phyloP scores from a whole-genome alignment of 2,329 filamentous ascomycete species.

The Penicillium occitanis region DNA sequence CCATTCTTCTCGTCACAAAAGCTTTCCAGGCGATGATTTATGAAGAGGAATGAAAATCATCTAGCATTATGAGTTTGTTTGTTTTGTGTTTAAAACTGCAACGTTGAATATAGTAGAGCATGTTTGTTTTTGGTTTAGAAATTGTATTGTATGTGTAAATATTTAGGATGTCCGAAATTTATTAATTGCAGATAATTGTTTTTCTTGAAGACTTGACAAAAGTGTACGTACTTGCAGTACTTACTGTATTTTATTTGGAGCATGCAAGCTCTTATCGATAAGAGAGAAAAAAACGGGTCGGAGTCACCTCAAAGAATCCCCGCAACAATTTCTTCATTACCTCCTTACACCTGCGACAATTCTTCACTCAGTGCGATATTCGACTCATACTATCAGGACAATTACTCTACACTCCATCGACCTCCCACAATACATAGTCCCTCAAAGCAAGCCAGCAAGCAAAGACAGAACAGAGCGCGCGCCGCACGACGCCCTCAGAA shows the following conservation, averaged over 20 bases:
- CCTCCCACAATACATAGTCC: neutral
- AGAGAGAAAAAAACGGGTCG: constrained; percentile 10
- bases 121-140: neutral
- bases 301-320: constrained; percentile 1
- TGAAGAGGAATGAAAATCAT: constrained; percentile 1
- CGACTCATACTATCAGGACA: neutral
- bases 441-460: neutral
- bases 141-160: constrained; percentile 8
- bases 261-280: constrained; percentile 14
- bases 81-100: neutral
- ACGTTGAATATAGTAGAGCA: constrained; percentile 4
- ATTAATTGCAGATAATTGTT: neutral
- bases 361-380: too few relatives aligned
- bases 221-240: too few relatives aligned
- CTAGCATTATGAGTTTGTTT: constrained; percentile 2
- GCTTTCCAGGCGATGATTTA: constrained; percentile 7
- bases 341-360: neutral
- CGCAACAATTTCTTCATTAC: neutral
- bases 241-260: neutral
- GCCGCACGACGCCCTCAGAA: neutral
- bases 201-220: too few relatives aligned
- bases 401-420: neutral
- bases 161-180: neutral
- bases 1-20: neutral
- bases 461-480: neutral